These are phyloP conservation scores for Calophaca sinica DNA, from an alignment of 306 rosid species.

Conservation along the genomic window DNA sequence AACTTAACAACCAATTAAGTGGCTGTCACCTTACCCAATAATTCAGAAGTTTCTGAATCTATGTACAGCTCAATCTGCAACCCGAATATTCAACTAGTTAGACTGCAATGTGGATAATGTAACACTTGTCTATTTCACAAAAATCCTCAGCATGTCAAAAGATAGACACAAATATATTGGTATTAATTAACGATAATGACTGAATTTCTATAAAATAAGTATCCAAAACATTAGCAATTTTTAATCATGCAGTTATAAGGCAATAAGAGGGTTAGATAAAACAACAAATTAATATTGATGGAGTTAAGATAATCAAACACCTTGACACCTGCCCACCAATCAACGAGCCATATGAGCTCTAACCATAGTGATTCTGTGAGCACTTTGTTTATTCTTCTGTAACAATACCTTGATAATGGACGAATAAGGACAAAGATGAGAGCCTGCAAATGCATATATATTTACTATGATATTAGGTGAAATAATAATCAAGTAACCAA, in stretches of 20 bases:
- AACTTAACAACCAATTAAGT: no score
- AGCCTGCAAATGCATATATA: conserved; percentile 56
- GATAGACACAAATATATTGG: no score
- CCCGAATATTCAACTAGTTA: conserved; percentile 44
- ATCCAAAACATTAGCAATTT: no score
- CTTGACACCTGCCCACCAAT: conserved; percentile 95
- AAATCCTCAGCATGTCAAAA: no score
- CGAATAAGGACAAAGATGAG: conserved; percentile 67
- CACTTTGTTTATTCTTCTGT: conserved; percentile 73
- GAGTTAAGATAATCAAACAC: conserved; percentile 46
- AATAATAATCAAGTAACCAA: no score
- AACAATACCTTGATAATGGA: conserved; percentile 66
- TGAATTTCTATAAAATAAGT: no score
- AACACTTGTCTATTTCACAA: not conserved
- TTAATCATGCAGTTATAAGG: no score
- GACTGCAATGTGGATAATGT: conserved; percentile 1
- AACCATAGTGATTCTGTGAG: conserved; percentile 83
- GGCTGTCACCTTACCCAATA: conserved; percentile 64
- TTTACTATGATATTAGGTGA: no score
- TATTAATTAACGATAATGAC: no score
- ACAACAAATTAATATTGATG: no score
- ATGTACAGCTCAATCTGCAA: conserved; percentile 75
- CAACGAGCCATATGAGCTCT: conserved; percentile 83
- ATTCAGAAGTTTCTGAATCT: conserved; percentile 69
- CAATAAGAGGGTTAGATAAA: no score